phyloP scores from a whole-genome alignment of 352 stramenopile genomes.

The Phytophthora aleatoria region DNA sequence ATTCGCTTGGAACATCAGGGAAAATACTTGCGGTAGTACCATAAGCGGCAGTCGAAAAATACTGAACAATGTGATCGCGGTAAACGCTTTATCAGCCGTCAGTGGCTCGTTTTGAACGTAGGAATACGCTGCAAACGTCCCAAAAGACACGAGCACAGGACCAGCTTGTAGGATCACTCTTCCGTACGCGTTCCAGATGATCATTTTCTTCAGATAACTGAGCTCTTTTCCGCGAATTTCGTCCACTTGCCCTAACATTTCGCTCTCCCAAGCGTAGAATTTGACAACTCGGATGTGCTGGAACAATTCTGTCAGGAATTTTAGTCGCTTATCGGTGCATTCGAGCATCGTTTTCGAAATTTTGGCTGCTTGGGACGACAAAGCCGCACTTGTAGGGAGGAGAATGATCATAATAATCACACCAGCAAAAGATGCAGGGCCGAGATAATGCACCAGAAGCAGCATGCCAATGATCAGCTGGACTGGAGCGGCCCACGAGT shows the following conservation, averaged over 20 bases:
- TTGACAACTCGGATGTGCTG: conserved; percentile 76
- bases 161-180: conserved; percentile 53
- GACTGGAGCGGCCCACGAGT: conserved; percentile 64
- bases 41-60: conserved; percentile 96
- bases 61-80: conserved; percentile 96
- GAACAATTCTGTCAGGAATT: conserved; percentile 65
- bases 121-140: conserved; percentile 66
- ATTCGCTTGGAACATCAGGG: conserved; percentile 55
- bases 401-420: conserved; percentile 64
- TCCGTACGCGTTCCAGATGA: conserved; percentile 59
- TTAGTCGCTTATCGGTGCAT: conserved; percentile 58
- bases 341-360: conserved; percentile 49
- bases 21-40: conserved; percentile 87
- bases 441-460: conserved; percentile 59
- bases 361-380: conserved; percentile 45
- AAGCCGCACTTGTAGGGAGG: conserved; percentile 40
- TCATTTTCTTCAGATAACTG: conserved; percentile 47
- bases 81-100: conserved; percentile 92
- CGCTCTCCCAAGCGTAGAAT: conserved; percentile 76
- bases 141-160: conserved; percentile 64
- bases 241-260: conserved; percentile 58
- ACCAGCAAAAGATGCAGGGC: conserved; percentile 55
- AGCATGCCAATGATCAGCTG: conserved; percentile 61
- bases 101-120: conserved; percentile 56
- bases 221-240: conserved; percentile 55